Evolutionary conservation across 345 rosid species (phyloP).

Genomic region (Eutrema yunnanense): DNA sequence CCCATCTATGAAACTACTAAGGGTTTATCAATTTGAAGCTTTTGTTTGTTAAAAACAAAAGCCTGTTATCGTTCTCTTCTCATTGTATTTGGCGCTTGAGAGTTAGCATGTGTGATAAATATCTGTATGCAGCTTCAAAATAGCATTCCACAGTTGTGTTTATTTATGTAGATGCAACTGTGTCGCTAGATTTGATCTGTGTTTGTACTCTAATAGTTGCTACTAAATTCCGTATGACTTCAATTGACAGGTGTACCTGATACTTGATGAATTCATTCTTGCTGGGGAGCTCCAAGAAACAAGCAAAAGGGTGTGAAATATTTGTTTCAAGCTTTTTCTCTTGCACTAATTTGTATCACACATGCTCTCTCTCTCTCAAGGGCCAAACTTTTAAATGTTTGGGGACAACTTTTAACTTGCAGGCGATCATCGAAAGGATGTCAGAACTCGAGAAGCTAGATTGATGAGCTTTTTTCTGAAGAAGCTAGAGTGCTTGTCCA

Average conservation of each 20-base stretch:
- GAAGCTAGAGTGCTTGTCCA: not conserved
- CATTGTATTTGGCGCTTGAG: not conserved
- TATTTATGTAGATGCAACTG: not conserved
- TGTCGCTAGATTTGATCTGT: not conserved
- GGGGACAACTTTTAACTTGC: slow-evolving; percentile 9
- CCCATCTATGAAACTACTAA: not conserved
- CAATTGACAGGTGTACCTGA: slow-evolving; percentile 51
- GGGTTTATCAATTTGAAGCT: not conserved
- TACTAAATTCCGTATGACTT: not conserved
- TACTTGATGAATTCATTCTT: slow-evolving; percentile 97
- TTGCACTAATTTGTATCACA: no score
- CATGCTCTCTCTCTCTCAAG: not conserved
- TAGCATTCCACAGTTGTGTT: not conserved
- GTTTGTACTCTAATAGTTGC: not conserved
- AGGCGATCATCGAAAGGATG: slow-evolving; percentile 94
- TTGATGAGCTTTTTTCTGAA: slow-evolving; percentile 20
- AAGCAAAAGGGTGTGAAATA: slow-evolving; percentile 70
- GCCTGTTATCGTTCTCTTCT: not conserved
- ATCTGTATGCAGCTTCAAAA: not conserved
- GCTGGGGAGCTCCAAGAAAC: slow-evolving; percentile 99
- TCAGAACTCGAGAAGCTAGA: slow-evolving; percentile 94
- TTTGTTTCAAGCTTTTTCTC: not conserved
- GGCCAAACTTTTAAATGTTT: not conserved
- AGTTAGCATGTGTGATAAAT: no score
- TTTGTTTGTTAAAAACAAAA: not conserved